Conservation (phyloP, 139 green algal genomes). For the Pycnococcus provasolii region DNA sequence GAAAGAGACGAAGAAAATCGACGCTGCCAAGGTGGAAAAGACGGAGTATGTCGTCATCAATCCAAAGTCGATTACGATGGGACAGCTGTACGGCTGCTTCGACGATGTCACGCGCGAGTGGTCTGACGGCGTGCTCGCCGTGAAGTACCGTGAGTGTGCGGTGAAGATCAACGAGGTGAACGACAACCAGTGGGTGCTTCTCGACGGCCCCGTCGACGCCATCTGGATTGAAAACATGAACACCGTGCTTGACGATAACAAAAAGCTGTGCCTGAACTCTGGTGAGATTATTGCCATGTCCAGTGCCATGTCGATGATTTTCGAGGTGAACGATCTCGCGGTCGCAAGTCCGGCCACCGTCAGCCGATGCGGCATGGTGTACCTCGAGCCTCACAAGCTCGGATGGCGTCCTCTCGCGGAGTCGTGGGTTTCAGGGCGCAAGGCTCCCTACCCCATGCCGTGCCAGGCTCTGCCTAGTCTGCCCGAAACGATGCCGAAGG, state of each 20-base stretch:
- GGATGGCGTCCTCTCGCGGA: conserved; percentile 19
- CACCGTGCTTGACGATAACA: conserved; percentile 60
- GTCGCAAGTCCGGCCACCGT: conserved; percentile 31
- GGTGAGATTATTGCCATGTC: conserved; percentile 74
- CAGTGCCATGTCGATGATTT: conserved; percentile 42
- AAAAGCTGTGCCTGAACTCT: conserved; percentile 62
- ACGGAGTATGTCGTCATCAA: conserved; percentile 26
- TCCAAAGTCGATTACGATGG: conserved; percentile 34
- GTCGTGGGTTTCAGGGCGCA: conserved; percentile 3
- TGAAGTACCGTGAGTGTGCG: conserved; percentile 31
- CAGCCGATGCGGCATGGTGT: conserved; percentile 34
- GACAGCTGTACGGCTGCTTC: conserved; percentile 36
- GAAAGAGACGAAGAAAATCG: conserved; percentile 34
- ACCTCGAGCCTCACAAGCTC: conserved; percentile 31
- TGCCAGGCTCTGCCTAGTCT: conserved; percentile 11
- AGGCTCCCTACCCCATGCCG: too few species aligned
- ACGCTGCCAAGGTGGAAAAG: conserved; percentile 26
- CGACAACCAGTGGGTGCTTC: conserved; percentile 32
- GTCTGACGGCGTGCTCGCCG: conserved; percentile 34
- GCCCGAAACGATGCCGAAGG: conserved; percentile 7
- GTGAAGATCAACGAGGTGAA: conserved; percentile 6
- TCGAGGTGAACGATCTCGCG: conserved; percentile 45
- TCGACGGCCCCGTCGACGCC: conserved; percentile 49
- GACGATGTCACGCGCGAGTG: conserved; percentile 35
- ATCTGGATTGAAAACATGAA: conserved; percentile 57